Base-by-base conservation (phyloP, 176 grass and related monocot species). In the Urochloa ruziziensis region DNA sequence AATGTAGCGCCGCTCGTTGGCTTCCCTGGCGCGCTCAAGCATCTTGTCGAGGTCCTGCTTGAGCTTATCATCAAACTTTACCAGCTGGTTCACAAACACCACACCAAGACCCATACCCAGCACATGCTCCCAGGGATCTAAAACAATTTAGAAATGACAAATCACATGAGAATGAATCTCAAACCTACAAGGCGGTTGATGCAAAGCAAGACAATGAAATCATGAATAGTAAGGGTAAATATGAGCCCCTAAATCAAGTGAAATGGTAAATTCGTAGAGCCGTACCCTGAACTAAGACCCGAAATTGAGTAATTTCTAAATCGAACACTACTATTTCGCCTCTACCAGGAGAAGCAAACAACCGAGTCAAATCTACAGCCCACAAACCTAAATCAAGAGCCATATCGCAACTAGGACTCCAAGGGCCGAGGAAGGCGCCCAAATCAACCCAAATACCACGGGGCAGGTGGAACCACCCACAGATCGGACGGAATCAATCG, bases 41-140 rank as follows among this genome's bases (percentile, higher is more conserved):
- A 96, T 96, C 89, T 96, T 98, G 62, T 96, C 93, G 5, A 98
- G 96, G 62, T 95, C 96, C 77, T 89, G 67, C 89, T 96, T 94
- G 62, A 99, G 49, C 91, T 96, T 87, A 21, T 89, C 96, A 66
- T 99, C 96, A 78, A 84, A 99, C 77, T 92, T 96, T 48, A 96
- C 96, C 13, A 99, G 87, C 77, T 95, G 93, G 87, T 89, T 95
- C 16, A 94, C 89, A 72, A 96, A 99, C 23, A 99, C 89, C 0
- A 27, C 93, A 15, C 93, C 96, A 0, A 96, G 40, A 30, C 96
- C 96, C 83, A 96, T 99, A 9, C 96, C 96, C 80, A 96, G 53
- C 5, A 91, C 91, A 92, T 99, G 93, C 83, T 96, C 96, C 93
- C 96, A 99, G 8, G 96, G 96, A 94, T 99, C 96, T 99, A 47